Conservation (phyloP, 75 land plant genomes). For the Sequoia sempervirens region DNA sequence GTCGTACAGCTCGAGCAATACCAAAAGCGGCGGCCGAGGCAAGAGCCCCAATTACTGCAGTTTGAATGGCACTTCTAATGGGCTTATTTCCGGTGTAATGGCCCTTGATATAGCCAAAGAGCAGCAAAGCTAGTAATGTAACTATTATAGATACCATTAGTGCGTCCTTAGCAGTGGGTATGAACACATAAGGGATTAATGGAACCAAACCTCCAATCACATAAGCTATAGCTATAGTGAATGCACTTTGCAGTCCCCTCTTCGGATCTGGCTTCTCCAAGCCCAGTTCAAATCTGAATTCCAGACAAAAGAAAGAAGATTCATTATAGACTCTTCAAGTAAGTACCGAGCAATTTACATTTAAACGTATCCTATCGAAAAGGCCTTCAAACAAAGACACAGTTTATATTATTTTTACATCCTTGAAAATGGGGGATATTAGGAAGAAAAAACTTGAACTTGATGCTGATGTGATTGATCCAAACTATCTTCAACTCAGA, state of each 20-base stretch:
- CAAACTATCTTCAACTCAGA: too few relatives aligned
- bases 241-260: conserved; percentile 78
- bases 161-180: conserved; percentile 51
- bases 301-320: background rate
- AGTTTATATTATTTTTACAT: background rate
- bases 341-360: too few relatives aligned
- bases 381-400: background rate
- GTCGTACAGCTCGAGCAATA: conserved; percentile 39
- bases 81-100: conserved; percentile 52
- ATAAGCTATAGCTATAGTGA: conserved; percentile 82
- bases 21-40: conserved; percentile 74
- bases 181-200: conserved; percentile 71
- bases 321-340: background rate
- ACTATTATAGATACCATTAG: conserved; percentile 57
- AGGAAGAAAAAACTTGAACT: background rate
- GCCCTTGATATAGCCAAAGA: conserved; percentile 85
- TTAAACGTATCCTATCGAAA: too few relatives aligned
- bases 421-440: background rate
- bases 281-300: conserved; percentile 87
- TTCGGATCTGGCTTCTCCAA: conserved; percentile 92
- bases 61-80: conserved; percentile 51
- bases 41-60: conserved; percentile 53
- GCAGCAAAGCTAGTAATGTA: conserved; percentile 67
- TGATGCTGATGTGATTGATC: too few relatives aligned
- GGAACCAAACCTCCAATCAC: conserved; percentile 83